These are phyloP conservation scores for Phoma sp. DNA, from an alignment of 2,329 filamentous ascomycete genomes.

Conservation along the genomic window DNA sequence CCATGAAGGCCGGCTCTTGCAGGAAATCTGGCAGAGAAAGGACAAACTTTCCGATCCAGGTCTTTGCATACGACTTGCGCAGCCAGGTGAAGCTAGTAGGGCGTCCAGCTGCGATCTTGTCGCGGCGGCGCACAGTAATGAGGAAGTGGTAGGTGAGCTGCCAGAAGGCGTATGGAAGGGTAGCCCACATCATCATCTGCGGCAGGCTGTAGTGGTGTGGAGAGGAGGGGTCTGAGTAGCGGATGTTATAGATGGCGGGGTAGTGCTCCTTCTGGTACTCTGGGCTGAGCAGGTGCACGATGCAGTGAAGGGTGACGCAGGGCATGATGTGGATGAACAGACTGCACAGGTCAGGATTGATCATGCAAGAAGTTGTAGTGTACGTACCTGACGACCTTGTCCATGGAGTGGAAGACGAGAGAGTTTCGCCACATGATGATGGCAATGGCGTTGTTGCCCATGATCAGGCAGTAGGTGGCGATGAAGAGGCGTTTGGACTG, in stretches of 20 bases:
- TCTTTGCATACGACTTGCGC: slow-evolving; percentile 86
- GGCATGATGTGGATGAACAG: slow-evolving; percentile 99
- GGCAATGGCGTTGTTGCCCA: slow-evolving; percentile 95
- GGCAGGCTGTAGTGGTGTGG: slow-evolving; percentile 78
- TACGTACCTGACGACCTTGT: slow-evolving; percentile 85
- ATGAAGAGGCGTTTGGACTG: slow-evolving; percentile 90
- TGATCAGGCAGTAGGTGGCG: slow-evolving; percentile 87
- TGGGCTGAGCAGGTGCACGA: slow-evolving; percentile 79
- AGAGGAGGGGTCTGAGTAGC: slow-evolving; percentile 69
- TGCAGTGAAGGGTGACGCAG: slow-evolving; percentile 87
- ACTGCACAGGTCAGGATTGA: slow-evolving; percentile 49
- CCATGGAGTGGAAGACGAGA: slow-evolving; percentile 96
- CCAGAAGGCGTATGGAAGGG: slow-evolving; percentile 91
- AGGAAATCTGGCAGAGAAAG: slow-evolving; percentile 74
- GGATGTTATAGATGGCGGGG: slow-evolving; percentile 85
- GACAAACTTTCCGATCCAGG: slow-evolving; percentile 86
- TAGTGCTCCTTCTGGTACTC: slow-evolving; percentile 73
- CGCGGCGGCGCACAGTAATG: slow-evolving; percentile 91
- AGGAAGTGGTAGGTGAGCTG: slow-evolving; percentile 92
- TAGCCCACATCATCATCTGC: slow-evolving; percentile 94
- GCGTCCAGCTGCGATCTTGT: slow-evolving; percentile 93
- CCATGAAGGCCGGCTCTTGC: slow-evolving; percentile 92
- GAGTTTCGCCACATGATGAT: slow-evolving; percentile 99
- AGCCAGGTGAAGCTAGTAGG: slow-evolving; percentile 99
- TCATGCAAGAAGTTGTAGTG: background rate